These are phyloP conservation scores for Onygenales sp. DNA, from an alignment of 2,329 filamentous ascomycete genomes.

Conservation along the genomic window DNA sequence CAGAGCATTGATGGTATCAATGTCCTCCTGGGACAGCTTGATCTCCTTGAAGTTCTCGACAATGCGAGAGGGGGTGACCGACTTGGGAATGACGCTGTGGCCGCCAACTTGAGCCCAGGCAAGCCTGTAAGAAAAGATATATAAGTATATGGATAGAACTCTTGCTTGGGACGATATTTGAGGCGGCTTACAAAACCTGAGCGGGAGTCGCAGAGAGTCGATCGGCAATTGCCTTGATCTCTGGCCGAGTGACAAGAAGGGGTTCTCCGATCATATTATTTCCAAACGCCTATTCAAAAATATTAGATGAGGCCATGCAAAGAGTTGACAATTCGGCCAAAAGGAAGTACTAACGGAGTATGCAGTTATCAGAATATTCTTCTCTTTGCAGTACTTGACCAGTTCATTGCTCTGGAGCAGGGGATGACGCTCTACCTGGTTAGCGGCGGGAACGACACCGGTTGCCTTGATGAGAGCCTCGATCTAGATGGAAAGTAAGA, in stretches of 20 bases:
- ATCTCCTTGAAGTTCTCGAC: slow-evolving; percentile 35
- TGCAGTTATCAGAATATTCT: slow-evolving; percentile 52
- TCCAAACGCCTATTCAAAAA: slow-evolving; percentile 39
- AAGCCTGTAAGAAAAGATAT: slow-evolving; percentile 14
- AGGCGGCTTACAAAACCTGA: slow-evolving; percentile 24
- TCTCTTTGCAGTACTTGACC: slow-evolving; percentile 46
- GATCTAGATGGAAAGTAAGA: slow-evolving; percentile 24
- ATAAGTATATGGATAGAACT: not conserved
- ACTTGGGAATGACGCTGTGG: slow-evolving; percentile 35
- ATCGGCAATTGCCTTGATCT: slow-evolving; percentile 55
- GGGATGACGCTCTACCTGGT: slow-evolving; percentile 62
- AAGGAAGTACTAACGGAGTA: slow-evolving; percentile 42
- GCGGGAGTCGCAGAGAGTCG: slow-evolving; percentile 25
- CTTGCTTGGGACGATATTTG: not conserved
- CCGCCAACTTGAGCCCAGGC: slow-evolving; percentile 32
- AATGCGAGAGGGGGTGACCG: slow-evolving; percentile 33
- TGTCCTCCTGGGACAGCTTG: slow-evolving; percentile 28
- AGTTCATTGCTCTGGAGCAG: slow-evolving; percentile 55
- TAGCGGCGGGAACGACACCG: slow-evolving; percentile 52
- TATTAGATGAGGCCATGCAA: not conserved
- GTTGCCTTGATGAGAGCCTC: slow-evolving; percentile 46
- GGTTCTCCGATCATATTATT: slow-evolving; percentile 53
- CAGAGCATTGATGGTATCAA: slow-evolving; percentile 25
- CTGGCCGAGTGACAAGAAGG: slow-evolving; percentile 53
- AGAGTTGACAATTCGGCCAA: not conserved